Evolutionary conservation across 192 early-diverging fungal genomes (phyloP), one percentile per base, ranked within the genome.

Genomic region (Linnemannia hyalina): DNA sequence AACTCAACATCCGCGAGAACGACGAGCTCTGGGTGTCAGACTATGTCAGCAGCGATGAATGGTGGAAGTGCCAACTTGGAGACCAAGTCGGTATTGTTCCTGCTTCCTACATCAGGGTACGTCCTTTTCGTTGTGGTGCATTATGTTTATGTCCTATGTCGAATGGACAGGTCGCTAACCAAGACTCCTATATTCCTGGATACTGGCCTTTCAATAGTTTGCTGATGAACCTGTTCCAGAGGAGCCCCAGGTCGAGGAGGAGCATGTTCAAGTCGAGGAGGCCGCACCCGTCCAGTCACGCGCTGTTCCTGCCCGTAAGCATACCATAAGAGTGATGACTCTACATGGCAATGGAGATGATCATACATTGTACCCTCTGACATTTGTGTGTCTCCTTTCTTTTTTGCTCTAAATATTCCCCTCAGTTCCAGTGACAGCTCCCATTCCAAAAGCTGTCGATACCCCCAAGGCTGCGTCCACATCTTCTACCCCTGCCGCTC

Each of bases 1-100:
- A 99, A 89, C 87, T 99, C n/a, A 88, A 90, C 10, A 96, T 99
- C 22, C 76, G 82, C 0, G 97, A 97, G 79, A 94, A 96, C 74
- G 97, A 98, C 70, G 91, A 95, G 40, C 88, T 99, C 52, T 83
- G 96, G 78, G 94, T 99, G 23, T 83, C 97, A 9, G 97, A 99
- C 89, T 91, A 93, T 76, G 93, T 93, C 15, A 94, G 95, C 70
- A 92, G 92, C 44, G 89, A 93, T 8, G 97, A 98, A 60, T 99
- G 98, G 98, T 97, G 96, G 96, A 89, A 88, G 49, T 94, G 95
- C 22, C 93, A 95, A 63, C 82, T 95, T 70, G 88, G 91, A 9
- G 90, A 90, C 16, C 89, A 90, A 20, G 89, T 92, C 78, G 98
- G 98, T 13, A 92, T 99, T 46, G 95, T 98, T 4, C 98, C 98